Conservation (phyloP, 163 green algal genomes). For the Picocystis sp. region DNA sequence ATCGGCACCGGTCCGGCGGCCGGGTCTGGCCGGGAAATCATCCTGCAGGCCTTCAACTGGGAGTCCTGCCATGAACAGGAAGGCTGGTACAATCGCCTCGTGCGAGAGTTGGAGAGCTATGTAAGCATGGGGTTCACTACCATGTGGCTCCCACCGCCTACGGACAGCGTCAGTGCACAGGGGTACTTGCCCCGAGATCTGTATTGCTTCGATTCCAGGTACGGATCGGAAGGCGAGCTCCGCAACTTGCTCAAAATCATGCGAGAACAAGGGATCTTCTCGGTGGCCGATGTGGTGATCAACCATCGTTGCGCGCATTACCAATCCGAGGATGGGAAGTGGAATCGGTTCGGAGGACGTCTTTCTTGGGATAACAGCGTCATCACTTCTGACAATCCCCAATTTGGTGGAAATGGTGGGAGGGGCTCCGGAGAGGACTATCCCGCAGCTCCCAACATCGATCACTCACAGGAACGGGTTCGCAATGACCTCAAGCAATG, state of each 20-base stretch:
- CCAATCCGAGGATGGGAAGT: slow-evolving; percentile 62
- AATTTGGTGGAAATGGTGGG: slow-evolving; percentile 42
- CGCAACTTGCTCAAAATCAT: slow-evolving; percentile 19
- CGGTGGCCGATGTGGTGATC: slow-evolving; percentile 93
- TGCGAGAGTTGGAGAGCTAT: slow-evolving; percentile 1
- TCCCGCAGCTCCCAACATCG: slow-evolving; percentile 71
- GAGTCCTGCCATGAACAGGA: slow-evolving; percentile 47
- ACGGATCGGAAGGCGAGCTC: slow-evolving; percentile 17
- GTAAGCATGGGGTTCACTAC: slow-evolving; percentile 55
- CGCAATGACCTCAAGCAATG: slow-evolving; percentile 59
- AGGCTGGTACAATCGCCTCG: slow-evolving; percentile 45
- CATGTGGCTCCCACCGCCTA: slow-evolving; percentile 84
- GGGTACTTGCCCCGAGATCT: slow-evolving; percentile 70
- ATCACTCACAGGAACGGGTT: slow-evolving; percentile 53
- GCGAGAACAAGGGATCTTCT: slow-evolving; percentile 58
- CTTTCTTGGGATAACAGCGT: slow-evolving; percentile 74
- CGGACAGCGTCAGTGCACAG: slow-evolving; percentile 65
- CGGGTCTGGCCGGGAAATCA: slow-evolving; percentile 70
- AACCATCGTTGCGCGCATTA: slow-evolving; percentile 84
- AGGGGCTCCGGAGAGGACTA: slow-evolving; percentile 66
- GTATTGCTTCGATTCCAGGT: slow-evolving; percentile 71
- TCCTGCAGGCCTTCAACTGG: slow-evolving; percentile 90
- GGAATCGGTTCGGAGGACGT: slow-evolving; percentile 77
- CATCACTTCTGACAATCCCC: slow-evolving; percentile 75
- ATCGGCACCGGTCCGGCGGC: slow-evolving; percentile 46